Base-by-base conservation (phyloP, 805 yeast species). In the Metschnikowia bowlesiae region DNA sequence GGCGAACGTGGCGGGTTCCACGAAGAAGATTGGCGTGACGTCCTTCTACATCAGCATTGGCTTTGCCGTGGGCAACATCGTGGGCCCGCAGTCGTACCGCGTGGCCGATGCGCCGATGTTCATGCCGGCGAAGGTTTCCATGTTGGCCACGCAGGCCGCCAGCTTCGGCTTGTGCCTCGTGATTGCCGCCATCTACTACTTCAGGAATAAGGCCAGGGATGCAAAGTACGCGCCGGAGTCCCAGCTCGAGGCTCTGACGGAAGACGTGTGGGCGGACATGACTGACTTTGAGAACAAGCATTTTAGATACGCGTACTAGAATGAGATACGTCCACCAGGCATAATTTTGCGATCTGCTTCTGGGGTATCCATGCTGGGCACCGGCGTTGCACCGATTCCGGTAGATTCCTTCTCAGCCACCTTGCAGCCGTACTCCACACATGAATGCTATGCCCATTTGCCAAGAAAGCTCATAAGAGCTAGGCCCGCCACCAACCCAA, bases 1-100 rank as follows among this genome's bases (percentile, higher is more conserved):
- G 41, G 56, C 55, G 6, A 82, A 86, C 62, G 77, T 83, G 34
- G 83, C 90, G 1, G 94, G 94, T 10, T 79, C 81, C 54, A 85
- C 91, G n/a, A 87, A 87, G 65, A 82, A 85, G 58, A 73, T 82
- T 56, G 75, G 81, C 5, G 75, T 81, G 29, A 79, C 81, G 47
- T 84, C 85, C 6, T 63, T 83, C 34, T 76, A 76, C 44, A 73
- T 86, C 64, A 74, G 48, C 36, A 51, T 85, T 51, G 85, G 82
- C 5, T 87, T 84, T 62, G 81, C 87, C 38, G 78, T 81, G 41
- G 87, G 89, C 13, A 82, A 83, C 56, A 66, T 85, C 52, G 70
- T 82, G 44, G 88, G 87, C 0, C 87, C 89, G 2, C 86, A 84
- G 65, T 75, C 86, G 16, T 87, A 87, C 69, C 75, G 79, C 54